Base-by-base conservation (phyloP, 1,139 yeast species). In the Saccharomycopsis hybrid region DNA sequence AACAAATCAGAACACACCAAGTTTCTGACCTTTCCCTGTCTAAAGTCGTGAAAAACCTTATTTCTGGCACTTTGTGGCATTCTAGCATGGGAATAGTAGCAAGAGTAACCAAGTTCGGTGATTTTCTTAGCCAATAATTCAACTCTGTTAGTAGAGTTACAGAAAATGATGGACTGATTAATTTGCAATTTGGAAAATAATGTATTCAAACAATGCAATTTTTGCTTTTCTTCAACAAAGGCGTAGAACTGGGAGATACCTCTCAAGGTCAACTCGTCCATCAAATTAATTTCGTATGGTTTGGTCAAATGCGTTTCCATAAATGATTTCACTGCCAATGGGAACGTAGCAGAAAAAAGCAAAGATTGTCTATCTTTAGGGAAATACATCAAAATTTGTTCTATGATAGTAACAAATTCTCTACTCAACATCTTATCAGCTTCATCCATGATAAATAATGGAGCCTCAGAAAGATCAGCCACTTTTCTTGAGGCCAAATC, bases 21-120 rank as follows among this genome's bases (percentile, higher is more conserved):
- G 63, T 94, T 92, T 72, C 98, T 85, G 63, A 94, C 96, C 66
- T 88, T 90, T 49, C 98, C 98, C 68, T 89, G 96, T 76, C 98
- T 86, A 69, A 92, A 94, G 66, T 92, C 98, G 65, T 92, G 98
- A 78, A 92, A 94, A 9, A 92, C 98, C 67, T 90, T 87, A 72
- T 92, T 94, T 77, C 98, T 86, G 52, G 95, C 96, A 56, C 85
- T 85, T 72, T 94, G 98, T 38, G 95, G 92, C 98, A 92, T 94
- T 67, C 83, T 86, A 8, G 98, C 97, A 66, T 92, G 98, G 28
- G 96, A 87, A 67, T 88, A 94, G 70, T 85, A 92, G 74, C 98
- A 92, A 4, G 98, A 92, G 67, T 85, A 92, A 50, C 97, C 97
- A 56, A 94, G 76, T 65, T 92, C 98, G 33, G 97, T 90, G 62